Percentiles rank a stretch among this genome's conserved stretches.
Evolutionary conservation across 352 stramenopile species (phyloP).

Genomic region (Globisporangium recalcitrans): DNA sequence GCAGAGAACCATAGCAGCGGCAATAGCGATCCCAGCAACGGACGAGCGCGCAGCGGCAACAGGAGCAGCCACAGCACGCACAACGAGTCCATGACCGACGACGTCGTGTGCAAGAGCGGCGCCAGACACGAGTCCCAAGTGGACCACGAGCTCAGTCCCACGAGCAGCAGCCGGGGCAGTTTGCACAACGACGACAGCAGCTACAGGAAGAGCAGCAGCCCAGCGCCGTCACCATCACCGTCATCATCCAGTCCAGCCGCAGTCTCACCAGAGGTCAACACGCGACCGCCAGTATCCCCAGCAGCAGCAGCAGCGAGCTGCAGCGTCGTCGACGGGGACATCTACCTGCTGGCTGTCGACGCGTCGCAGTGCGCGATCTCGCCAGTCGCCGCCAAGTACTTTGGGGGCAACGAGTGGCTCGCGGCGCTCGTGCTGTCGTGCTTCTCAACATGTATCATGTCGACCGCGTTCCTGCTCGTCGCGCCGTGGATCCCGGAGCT

Average conservation of each 20-base stretch:
- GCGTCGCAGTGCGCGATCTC: slow-evolving; percentile 29
- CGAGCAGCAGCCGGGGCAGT: slow-evolving; percentile 18
- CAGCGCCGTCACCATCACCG: not conserved
- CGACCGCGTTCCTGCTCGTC: slow-evolving; percentile 34
- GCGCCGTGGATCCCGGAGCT: slow-evolving; percentile 41
- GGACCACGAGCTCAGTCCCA: slow-evolving; percentile 19
- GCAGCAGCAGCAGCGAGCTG: slow-evolving; percentile 2
- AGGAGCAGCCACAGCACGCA: slow-evolving; percentile 22
- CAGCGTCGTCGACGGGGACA: slow-evolving; percentile 15
- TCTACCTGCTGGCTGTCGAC: slow-evolving; percentile 18
- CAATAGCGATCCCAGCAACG: not conserved
- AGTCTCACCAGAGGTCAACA: slow-evolving; percentile 6
- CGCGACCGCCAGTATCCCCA: no score
- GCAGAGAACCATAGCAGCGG: not conserved
- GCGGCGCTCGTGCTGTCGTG: slow-evolving; percentile 37
- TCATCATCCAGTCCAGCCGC: slow-evolving; percentile 16
- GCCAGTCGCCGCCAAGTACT: slow-evolving; percentile 30
- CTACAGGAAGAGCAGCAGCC: no score
- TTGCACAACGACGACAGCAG: slow-evolving; percentile 2
- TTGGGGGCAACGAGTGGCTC: slow-evolving; percentile 43
- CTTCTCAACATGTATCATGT: slow-evolving; percentile 25
- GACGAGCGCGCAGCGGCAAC: not conserved
- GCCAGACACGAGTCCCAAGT: not conserved
- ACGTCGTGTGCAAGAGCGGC: not conserved
- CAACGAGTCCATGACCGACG: slow-evolving; percentile 25